Evolutionary conservation across 257 asterid genomes (phyloP).

Genomic region (Scutellaria galericulata): DNA sequence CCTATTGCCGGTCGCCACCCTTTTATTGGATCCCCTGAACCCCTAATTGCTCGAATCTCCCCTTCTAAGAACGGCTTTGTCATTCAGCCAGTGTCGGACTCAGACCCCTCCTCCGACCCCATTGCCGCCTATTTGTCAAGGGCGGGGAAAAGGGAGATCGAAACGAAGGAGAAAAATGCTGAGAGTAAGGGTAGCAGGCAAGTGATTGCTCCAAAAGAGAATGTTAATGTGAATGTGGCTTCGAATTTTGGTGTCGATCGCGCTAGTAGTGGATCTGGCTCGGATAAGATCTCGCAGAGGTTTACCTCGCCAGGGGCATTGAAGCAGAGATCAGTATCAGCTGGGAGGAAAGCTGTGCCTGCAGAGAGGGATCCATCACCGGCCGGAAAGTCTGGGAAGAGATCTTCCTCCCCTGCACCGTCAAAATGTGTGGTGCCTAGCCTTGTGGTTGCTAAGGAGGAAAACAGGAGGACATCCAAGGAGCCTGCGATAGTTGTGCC

Average conservation of each 20-base stretch:
- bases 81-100: slow-evolving; percentile 77
- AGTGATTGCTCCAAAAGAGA: slow-evolving; percentile 57
- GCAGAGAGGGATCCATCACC: slow-evolving; percentile 87
- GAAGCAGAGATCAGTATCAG: slow-evolving; percentile 66
- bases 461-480: slow-evolving; percentile 65
- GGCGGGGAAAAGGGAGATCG: slow-evolving; percentile 47
- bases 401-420: slow-evolving; percentile 89
- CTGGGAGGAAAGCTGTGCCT: slow-evolving; percentile 55
- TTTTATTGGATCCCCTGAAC: slow-evolving; percentile 81
- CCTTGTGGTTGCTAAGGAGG: slow-evolving; percentile 81
- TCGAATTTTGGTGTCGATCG: slow-evolving; percentile 32
- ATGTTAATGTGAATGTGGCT: slow-evolving; percentile 58
- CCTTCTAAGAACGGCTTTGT: slow-evolving; percentile 58
- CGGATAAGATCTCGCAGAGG: slow-evolving; percentile 63
- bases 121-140: slow-evolving; percentile 55
- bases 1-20: slow-evolving; percentile 80
- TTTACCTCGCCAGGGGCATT: slow-evolving; percentile 71
- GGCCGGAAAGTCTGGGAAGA: slow-evolving; percentile 64
- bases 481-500: slow-evolving; percentile 93
- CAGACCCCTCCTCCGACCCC: slow-evolving; percentile 60
- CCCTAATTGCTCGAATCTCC: slow-evolving; percentile 66
- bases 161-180: slow-evolving; percentile 31
- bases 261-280: slow-evolving; percentile 23
- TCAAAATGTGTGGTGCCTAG: slow-evolving; percentile 92
- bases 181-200: slow-evolving; percentile 46